Conservation (phyloP, 352 stramenopile genomes). For the Phytopythium montanum region DNA sequence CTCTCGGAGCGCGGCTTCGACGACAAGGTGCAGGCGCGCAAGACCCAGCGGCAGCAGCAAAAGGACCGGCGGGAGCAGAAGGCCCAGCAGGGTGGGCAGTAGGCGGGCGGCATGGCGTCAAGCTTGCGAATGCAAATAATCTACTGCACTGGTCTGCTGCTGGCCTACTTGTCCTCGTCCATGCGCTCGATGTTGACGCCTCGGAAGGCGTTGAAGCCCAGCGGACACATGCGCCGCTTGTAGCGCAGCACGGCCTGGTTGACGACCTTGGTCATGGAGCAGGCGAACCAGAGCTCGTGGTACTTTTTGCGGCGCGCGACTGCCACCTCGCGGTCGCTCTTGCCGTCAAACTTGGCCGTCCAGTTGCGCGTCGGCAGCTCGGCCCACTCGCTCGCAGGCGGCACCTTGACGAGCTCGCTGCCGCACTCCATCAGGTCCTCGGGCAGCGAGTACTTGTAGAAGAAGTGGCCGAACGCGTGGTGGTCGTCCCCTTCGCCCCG, state of each 20-base stretch:
- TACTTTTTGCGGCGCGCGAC: constrained; percentile 17
- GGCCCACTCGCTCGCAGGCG: constrained; percentile 36
- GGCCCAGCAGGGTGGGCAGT: neutral
- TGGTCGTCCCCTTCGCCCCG: constrained; percentile 15
- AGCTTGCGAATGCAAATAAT: neutral
- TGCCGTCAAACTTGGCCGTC: constrained; percentile 9
- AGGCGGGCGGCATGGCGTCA: too few species aligned
- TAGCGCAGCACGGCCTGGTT: constrained; percentile 42
- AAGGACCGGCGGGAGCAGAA: constrained; percentile 20
- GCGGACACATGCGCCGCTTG: constrained; percentile 38
- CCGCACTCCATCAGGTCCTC: constrained; percentile 41
- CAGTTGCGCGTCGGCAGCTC: constrained; percentile 12
- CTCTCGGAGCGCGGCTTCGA: constrained; percentile 88
- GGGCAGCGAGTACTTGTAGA: constrained; percentile 58
- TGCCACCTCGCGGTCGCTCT: neutral
- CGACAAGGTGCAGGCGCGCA: constrained; percentile 75
- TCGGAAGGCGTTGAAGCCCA: constrained; percentile 43
- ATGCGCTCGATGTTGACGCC: constrained; percentile 23
- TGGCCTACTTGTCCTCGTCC: neutral
- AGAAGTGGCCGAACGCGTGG: constrained; percentile 27
- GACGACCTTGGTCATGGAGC: constrained; percentile 38
- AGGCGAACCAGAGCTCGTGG: constrained; percentile 40
- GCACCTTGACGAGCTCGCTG: constrained; percentile 34
- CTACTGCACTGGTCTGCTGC: neutral
- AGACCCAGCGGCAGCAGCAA: constrained; percentile 58